Percentiles rank a stretch among this genome's conserved stretches.
Evolutionary conservation across 495 filamentous ascomycete species (phyloP).

Genomic region (Neurospora intermedia): DNA sequence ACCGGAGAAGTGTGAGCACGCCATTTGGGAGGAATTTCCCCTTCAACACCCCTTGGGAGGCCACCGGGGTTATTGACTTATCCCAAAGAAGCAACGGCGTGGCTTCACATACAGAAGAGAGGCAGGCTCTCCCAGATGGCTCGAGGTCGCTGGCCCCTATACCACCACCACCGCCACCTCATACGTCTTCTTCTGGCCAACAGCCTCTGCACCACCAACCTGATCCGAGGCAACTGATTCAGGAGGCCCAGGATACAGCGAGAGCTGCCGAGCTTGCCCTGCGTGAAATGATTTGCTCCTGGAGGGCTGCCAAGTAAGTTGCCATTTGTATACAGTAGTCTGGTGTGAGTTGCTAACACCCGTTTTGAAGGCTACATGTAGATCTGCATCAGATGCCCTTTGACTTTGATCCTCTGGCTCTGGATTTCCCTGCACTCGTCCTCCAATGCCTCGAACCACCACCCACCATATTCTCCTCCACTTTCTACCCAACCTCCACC

Average conservation of each 20-base stretch:
- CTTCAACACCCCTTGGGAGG: conserved; percentile 53
- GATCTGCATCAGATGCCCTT: conserved; percentile 48
- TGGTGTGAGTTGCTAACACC: conserved; percentile 11
- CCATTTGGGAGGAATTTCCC: conserved; percentile 46
- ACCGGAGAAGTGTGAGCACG: conserved; percentile 33
- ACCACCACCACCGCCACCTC: not conserved
- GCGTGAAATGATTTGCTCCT: conserved; percentile 64
- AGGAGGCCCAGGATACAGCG: conserved; percentile 57
- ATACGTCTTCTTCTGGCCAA: conserved; percentile 24
- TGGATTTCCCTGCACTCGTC: conserved; percentile 73
- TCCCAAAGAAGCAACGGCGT: not conserved
- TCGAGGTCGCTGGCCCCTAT: not conserved
- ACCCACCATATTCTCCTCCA: conserved; percentile 59
- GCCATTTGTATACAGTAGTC: no score
- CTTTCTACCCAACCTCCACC: conserved; percentile 54
- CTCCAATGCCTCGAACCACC: conserved; percentile 71
- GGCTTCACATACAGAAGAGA: conserved; percentile 19
- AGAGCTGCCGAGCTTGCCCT: conserved; percentile 77
- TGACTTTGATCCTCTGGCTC: conserved; percentile 68
- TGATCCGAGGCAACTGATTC: conserved; percentile 44
- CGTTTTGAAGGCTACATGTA: conserved; percentile 17
- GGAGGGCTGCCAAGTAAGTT: conserved; percentile 70
- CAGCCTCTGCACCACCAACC: conserved; percentile 45
- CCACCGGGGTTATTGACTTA: conserved; percentile 66
- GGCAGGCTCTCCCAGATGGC: conserved; percentile 11